Percentiles rank a stretch among this genome's conserved stretches.
Evolutionary conservation across 257 asterid species (phyloP).

Genomic region (Nicotiana sylvestris): DNA sequence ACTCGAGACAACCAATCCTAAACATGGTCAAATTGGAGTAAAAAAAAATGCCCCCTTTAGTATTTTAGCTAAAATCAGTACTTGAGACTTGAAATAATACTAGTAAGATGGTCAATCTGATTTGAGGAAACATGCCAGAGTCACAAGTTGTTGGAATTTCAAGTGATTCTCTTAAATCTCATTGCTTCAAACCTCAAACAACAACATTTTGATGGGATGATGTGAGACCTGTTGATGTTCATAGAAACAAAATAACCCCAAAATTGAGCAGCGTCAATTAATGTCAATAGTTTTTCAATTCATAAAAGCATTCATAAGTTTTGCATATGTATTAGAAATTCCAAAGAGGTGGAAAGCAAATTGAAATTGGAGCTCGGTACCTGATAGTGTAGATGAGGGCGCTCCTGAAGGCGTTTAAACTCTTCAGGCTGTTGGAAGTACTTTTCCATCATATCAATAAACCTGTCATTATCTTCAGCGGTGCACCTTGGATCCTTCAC

Average conservation of each 20-base stretch:
- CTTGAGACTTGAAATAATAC: not conserved
- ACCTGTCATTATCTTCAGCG: constrained; percentile 69
- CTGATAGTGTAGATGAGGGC: constrained; percentile 94
- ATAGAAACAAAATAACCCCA: not conserved
- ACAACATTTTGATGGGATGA: not conserved
- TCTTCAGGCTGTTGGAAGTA: constrained; percentile 74
- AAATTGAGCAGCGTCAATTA: not conserved
- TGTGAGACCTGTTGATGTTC: not conserved
- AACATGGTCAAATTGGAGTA: not conserved
- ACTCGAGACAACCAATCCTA: not conserved
- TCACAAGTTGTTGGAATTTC: not conserved
- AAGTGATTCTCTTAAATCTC: not conserved
- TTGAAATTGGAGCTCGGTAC: constrained; percentile 20
- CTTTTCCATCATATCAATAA: constrained; percentile 91
- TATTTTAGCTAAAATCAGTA: not conserved
- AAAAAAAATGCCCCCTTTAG: not conserved
- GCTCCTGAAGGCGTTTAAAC: constrained; percentile 82
- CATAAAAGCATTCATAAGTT: not conserved
- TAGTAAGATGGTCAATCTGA: not conserved
- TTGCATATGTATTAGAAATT: not conserved
- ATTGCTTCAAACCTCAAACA: not conserved
- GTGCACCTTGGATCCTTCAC: constrained; percentile 94
- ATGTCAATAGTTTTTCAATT: not conserved
- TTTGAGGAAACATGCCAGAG: not conserved
- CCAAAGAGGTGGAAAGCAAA: not conserved